phyloP scores from a whole-genome alignment of 108 stramenopile species.

The Chaetoceros muelleri region DNA sequence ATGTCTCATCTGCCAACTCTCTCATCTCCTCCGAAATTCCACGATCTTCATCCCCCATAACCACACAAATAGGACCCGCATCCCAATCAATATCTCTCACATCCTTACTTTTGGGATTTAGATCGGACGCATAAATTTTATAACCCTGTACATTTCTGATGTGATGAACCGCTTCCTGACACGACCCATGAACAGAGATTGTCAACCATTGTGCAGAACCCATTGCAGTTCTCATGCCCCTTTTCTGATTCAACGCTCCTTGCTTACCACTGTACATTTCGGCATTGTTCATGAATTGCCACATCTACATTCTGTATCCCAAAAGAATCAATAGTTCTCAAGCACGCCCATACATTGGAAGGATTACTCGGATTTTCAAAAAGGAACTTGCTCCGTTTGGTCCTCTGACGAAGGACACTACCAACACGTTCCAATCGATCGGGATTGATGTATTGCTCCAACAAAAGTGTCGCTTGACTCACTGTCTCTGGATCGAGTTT shows the following conservation, averaged over 20 bases:
- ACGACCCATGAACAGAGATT: slow-evolving; percentile 18
- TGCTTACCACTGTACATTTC: slow-evolving; percentile 52
- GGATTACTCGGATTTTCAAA: slow-evolving; percentile 94
- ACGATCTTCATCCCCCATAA: slow-evolving; percentile 86
- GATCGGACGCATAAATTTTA: slow-evolving; percentile 50
- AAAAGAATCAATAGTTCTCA: slow-evolving; percentile 86
- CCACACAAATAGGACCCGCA: slow-evolving; percentile 62
- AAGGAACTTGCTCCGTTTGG: slow-evolving; percentile 49
- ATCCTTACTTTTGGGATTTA: slow-evolving; percentile 54
- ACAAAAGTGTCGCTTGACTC: slow-evolving; percentile 12
- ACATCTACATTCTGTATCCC: slow-evolving; percentile 75
- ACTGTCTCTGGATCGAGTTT: slow-evolving; percentile 14
- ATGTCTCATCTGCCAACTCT: slow-evolving; percentile 56
- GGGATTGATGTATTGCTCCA: slow-evolving; percentile 36
- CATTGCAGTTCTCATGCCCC: slow-evolving; percentile 75
- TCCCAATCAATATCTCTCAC: slow-evolving; percentile 68
- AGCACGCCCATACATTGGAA: slow-evolving; percentile 90
- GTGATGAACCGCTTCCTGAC: slow-evolving; percentile 14
- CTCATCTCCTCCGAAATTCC: slow-evolving; percentile 68
- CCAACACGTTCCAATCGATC: slow-evolving; percentile 53
- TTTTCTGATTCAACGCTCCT: slow-evolving; percentile 56
- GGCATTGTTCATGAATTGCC: slow-evolving; percentile 45
- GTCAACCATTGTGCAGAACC: slow-evolving; percentile 60
- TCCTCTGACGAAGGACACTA: slow-evolving; percentile 40
- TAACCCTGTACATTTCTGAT: slow-evolving; percentile 42